These are phyloP conservation scores for Coffea eugenioides DNA, from an alignment of 257 asterid genomes.

Conservation along the genomic window DNA sequence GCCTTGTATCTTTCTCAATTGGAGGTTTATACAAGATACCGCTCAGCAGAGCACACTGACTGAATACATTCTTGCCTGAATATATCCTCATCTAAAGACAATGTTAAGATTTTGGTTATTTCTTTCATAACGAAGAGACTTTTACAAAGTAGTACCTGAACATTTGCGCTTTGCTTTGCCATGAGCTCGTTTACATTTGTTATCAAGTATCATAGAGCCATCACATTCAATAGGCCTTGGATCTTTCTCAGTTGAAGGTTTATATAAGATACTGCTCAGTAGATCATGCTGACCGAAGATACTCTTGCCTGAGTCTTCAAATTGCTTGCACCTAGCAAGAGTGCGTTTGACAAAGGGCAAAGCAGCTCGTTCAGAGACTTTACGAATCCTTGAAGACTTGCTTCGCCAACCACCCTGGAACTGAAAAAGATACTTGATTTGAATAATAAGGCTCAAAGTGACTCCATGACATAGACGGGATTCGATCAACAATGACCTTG, in stretches of 20 bases:
- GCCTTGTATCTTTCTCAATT: neutral
- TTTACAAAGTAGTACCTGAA: neutral
- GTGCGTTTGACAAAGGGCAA: neutral
- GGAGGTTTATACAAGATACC: neutral
- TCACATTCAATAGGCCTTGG: neutral
- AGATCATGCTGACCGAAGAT: constrained; percentile 13
- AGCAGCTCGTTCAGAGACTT: neutral
- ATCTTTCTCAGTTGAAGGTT: constrained; percentile 2
- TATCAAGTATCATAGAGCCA: neutral
- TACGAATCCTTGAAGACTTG: neutral
- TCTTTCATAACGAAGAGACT: neutral
- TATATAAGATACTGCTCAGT: neutral
- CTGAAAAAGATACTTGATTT: neutral
- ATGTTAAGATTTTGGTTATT: neutral
- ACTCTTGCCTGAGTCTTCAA: constrained; percentile 17
- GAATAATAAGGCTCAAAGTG: neutral
- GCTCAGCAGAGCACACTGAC: neutral
- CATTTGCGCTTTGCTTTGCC: neutral
- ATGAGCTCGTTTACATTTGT: neutral
- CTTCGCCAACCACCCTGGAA: constrained; percentile 9
- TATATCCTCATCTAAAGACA: neutral
- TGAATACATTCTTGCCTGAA: constrained; percentile 19
- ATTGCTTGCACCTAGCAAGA: constrained; percentile 15
- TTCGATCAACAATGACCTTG: neutral
- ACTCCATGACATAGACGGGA: neutral